Evolutionary conservation across 2,329 filamentous ascomycete genomes (phyloP).

Genomic region (Arthrobotrys iridis): DNA sequence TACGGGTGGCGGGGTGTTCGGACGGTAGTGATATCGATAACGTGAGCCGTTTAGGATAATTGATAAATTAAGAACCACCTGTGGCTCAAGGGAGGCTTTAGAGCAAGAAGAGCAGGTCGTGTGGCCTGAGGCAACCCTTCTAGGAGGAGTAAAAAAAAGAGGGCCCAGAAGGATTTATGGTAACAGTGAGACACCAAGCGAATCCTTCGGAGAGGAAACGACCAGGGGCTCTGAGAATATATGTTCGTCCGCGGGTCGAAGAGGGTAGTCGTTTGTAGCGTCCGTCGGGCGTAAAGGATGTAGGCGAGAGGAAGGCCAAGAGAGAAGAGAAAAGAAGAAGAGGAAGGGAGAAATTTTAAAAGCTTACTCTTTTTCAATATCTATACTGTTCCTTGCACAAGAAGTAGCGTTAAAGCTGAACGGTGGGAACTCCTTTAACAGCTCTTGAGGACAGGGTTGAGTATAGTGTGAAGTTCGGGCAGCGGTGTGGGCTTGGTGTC

Average conservation of each 20-base stretch:
- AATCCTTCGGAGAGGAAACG: conserved; percentile 29
- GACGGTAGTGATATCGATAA: conserved; percentile 50
- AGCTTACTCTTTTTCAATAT: conserved; percentile 52
- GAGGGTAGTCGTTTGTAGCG: conserved; percentile 18
- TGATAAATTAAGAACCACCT: conserved; percentile 45
- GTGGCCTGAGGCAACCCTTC: conserved; percentile 10
- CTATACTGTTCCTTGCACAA: conserved; percentile 36
- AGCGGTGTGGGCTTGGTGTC: conserved; percentile 26
- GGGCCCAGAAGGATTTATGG: conserved; percentile 7
- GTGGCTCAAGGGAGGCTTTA: conserved; percentile 27
- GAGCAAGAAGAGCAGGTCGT: conserved; percentile 15
- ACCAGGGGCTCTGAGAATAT: conserved; percentile 30
- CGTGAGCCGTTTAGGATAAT: conserved; percentile 41
- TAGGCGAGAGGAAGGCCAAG: conserved; percentile 33
- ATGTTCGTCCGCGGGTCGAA: conserved; percentile 24
- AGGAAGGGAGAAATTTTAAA: conserved; percentile 28
- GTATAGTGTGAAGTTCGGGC: conserved; percentile 40
- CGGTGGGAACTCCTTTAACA: conserved; percentile 37
- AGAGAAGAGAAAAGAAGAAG: conserved; percentile 33
- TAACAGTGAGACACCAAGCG: conserved; percentile 11
- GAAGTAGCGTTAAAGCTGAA: conserved; percentile 24
- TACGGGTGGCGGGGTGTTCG: conserved; percentile 45
- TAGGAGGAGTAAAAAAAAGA: conserved; percentile 5
- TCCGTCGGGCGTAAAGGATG: conserved; percentile 21
- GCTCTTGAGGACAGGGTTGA: conserved; percentile 33